phyloP scores from a whole-genome alignment of 2,329 filamentous ascomycete species.

The Elsinoe necatrix region DNA sequence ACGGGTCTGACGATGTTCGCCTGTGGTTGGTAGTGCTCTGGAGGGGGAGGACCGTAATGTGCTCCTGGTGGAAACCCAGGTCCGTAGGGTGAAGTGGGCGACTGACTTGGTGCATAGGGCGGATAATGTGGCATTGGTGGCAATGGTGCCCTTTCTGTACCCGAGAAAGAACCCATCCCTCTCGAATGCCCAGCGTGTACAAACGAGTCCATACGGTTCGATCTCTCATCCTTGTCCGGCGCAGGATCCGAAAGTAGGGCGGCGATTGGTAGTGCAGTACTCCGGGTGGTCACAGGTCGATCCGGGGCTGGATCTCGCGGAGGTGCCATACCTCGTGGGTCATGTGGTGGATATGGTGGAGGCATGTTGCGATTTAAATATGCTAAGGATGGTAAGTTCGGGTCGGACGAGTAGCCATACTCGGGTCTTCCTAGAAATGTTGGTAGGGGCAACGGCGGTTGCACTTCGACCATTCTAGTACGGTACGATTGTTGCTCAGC shows the following conservation, averaged over 20 bases:
- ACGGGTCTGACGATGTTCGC: neutral
- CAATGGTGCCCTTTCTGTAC: neutral
- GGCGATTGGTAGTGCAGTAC: slow-evolving; percentile 10
- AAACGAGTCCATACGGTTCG: slow-evolving; percentile 9
- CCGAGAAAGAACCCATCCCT: neutral
- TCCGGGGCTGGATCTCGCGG: neutral
- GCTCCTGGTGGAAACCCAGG: neutral
- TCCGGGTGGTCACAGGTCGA: slow-evolving; percentile 3
- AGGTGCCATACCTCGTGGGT: slow-evolving; percentile 8
- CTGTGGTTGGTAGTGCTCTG: neutral
- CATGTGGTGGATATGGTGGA: slow-evolving; percentile 3
- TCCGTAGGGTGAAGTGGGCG: slow-evolving; percentile 1
- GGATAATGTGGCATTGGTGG: neutral
- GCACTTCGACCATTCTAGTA: slow-evolving; percentile 13
- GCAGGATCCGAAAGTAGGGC: slow-evolving; percentile 13
- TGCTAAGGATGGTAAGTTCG: slow-evolving; percentile 10
- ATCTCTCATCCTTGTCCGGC: slow-evolving; percentile 2
- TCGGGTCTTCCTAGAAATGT: slow-evolving; percentile 14
- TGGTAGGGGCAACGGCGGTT: slow-evolving; percentile 9
- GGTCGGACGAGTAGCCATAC: slow-evolving; percentile 15
- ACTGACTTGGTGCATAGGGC: neutral
- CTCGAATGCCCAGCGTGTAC: neutral
- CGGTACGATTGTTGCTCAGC: neutral
- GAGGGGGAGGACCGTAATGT: neutral
- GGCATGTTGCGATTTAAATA: slow-evolving; percentile 8